Conservation (phyloP, 306 rosid species). For the Quercus dentata region DNA sequence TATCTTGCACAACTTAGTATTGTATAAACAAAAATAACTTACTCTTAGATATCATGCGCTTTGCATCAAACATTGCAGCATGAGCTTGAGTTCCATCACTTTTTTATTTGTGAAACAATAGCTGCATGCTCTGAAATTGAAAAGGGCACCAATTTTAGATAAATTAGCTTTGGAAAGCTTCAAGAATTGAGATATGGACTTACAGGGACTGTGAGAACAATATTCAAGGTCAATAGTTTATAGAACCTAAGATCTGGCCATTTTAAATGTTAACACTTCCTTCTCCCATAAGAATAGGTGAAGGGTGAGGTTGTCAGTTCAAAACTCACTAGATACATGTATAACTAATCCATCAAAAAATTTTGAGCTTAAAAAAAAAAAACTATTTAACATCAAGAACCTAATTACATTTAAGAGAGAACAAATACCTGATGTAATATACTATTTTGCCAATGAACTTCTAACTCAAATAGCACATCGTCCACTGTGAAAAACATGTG, state of each 20-base stretch:
- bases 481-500: not conserved
- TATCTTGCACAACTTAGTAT: not conserved
- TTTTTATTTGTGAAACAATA: constrained; percentile 36
- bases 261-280: no score
- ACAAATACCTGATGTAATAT: no score
- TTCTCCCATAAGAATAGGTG: no score
- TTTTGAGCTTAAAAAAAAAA: no score
- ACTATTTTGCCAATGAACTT: no score
- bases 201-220: no score
- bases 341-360: no score
- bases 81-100: constrained; percentile 53
- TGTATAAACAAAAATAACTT: constrained; percentile 12
- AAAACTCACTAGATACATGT: no score
- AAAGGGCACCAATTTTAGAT: constrained; percentile 21
- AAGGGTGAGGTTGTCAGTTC: no score
- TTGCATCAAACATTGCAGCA: constrained; percentile 43
- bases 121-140: constrained; percentile 21
- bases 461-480: no score
- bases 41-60: constrained; percentile 43
- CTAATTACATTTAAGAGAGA: not conserved
- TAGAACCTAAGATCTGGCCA: no score
- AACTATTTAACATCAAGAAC: not conserved
- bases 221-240: no score
- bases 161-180: constrained; percentile 37
- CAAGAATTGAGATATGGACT: not conserved